Evolutionary conservation across 2,329 filamentous ascomycete genomes (phyloP), one percentile per base, ranked within the genome.

Genomic region (Ascochyta lentis): DNA sequence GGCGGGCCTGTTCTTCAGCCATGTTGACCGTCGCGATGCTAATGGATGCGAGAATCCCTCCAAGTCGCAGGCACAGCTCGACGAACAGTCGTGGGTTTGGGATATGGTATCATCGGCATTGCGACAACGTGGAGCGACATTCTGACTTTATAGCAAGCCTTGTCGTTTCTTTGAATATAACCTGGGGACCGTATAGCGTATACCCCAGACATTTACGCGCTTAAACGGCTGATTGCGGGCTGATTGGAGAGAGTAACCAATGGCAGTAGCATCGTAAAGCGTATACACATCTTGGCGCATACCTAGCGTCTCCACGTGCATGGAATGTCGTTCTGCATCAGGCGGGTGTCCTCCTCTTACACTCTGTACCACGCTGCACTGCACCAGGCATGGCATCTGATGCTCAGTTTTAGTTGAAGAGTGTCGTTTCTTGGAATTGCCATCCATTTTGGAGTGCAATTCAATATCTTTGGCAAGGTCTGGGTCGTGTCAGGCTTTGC

Each of bases 111-210:
- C 4, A 33, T 16, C 45, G 26, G n/a, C 8, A 8, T 1, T 33
- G 22, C 15, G 27, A 34, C 13, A 40, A 16, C 3, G 27, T 52
- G 4, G 49, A 37, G 35, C 37, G 19, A 26, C 9, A 9, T 8
- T 31, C 16, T n/a, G 29, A 37, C 24, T 26, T 44, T 49, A 49
- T 54, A 54, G 23, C 24, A 47, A n/a, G 4, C 9, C 24, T 39
- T 3, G 2, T 44, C 22, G 26, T 24, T 39, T 15, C 29, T 29
- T 26, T 23, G 7, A 9, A 23, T 4, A 27, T 16, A 6, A 27
- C 33, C 37, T 40, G 26, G 19, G 19, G 37, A 33, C 9, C 44
- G 51, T 54, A 54, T 48, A 44, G 6, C 44, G 50, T 54, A 54
- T 54, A 24, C 5, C 8, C 38, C 26, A 19, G 5, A 7, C 9